Conservation (phyloP, 352 stramenopile species). For the Globisporangium parvum region DNA sequence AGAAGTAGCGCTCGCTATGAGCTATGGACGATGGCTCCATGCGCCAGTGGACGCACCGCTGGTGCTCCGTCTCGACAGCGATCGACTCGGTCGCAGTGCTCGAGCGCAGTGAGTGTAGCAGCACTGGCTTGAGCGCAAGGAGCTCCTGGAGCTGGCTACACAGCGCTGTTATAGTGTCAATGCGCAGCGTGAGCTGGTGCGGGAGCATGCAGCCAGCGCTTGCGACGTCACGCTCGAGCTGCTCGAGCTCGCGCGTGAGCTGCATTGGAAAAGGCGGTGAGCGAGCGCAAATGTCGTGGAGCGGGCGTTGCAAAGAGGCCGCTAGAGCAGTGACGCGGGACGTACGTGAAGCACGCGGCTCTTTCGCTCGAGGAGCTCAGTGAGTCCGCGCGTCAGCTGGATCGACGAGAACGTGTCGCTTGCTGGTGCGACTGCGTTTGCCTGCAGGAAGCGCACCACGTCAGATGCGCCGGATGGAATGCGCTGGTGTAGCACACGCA, state of each 20-base stretch:
- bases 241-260: slow-evolving; percentile 31
- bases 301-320: background rate
- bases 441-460: background rate
- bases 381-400: slow-evolving; percentile 22
- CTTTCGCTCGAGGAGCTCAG: slow-evolving; percentile 16
- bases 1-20: background rate
- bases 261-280: slow-evolving; percentile 5
- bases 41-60: slow-evolving; percentile 17
- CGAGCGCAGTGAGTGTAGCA: slow-evolving; percentile 34
- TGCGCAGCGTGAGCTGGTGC: slow-evolving; percentile 21
- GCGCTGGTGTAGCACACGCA: background rate
- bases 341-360: slow-evolving; percentile 16
- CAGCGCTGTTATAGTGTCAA: slow-evolving; percentile 16
- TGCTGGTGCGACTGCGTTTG: background rate
- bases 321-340: background rate
- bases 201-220: slow-evolving; percentile 19
- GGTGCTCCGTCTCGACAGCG: slow-evolving; percentile 36
- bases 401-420: slow-evolving; percentile 19
- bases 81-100: slow-evolving; percentile 26
- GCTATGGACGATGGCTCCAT: background rate
- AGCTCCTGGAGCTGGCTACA: slow-evolving; percentile 22
- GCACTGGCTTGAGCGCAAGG: slow-evolving; percentile 28
- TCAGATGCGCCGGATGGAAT: background rate
- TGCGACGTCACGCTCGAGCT: slow-evolving; percentile 22
- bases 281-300: background rate